Percentiles rank a stretch among this genome's conserved stretches.
Conservation (phyloP, 352 stramenopile species). For the Phytophthora fragariaefolia region DNA sequence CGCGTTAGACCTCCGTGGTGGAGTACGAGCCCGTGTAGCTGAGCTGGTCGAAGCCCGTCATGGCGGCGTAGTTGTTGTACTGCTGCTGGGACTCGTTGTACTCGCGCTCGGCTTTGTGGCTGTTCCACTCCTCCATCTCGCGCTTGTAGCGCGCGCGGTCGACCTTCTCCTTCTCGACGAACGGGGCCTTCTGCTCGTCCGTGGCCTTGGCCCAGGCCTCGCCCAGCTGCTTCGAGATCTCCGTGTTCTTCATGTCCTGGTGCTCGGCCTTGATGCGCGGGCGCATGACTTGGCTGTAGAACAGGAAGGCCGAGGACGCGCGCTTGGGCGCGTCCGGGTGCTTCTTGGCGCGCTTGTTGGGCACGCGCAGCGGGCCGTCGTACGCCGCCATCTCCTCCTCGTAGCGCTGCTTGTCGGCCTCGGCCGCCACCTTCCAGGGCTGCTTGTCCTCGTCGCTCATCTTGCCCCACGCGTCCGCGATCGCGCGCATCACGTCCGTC, state of each 20-base stretch:
- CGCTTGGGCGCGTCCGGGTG: slow-evolving; percentile 94
- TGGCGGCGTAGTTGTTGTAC: slow-evolving; percentile 80
- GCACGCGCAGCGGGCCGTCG: slow-evolving; percentile 90
- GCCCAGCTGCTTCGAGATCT: slow-evolving; percentile 95
- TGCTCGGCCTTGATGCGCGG: slow-evolving; percentile 91
- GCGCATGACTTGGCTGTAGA: slow-evolving; percentile 93
- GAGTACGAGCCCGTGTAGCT: slow-evolving; percentile 79
- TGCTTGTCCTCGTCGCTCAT: slow-evolving; percentile 92
- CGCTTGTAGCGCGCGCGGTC: slow-evolving; percentile 94
- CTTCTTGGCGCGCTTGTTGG: slow-evolving; percentile 96
- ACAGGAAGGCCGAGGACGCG: slow-evolving; percentile 95
- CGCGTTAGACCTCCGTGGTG: slow-evolving; percentile 62
- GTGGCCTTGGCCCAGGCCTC: slow-evolving; percentile 93
- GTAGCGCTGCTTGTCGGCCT: slow-evolving; percentile 95
- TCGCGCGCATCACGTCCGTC: slow-evolving; percentile 93
- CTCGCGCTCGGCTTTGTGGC: slow-evolving; percentile 80
- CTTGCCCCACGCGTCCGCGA: slow-evolving; percentile 90
- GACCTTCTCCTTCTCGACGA: slow-evolving; percentile 92
- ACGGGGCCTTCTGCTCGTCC: slow-evolving; percentile 91
- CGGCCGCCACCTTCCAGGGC: slow-evolving; percentile 93
- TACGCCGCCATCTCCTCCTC: slow-evolving; percentile 94
- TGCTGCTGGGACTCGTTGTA: slow-evolving; percentile 87
- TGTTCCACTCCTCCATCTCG: slow-evolving; percentile 94
- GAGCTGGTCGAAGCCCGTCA: slow-evolving; percentile 86
- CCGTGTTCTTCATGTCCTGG: slow-evolving; percentile 96